Base-by-base conservation (phyloP, 2,329 filamentous ascomycete genomes). In the Alternaria sp. region DNA sequence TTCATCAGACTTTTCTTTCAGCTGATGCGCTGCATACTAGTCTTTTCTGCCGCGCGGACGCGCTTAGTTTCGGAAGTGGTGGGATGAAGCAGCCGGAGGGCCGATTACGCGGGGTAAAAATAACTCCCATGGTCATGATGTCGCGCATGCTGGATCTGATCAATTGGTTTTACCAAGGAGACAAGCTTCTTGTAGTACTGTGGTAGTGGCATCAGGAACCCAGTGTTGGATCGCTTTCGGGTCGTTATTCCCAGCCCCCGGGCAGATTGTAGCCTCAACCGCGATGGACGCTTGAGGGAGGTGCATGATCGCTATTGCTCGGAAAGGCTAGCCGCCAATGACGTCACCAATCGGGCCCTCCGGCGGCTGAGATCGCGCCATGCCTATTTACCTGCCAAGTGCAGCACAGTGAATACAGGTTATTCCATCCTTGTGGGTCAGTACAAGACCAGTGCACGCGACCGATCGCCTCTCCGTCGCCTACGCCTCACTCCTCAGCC, bases 401-500 rank as follows among this genome's bases (percentile, higher is more conserved):
- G 28, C 26, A 21, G 46, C 49, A 61, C 53, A 60, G 62, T 70
- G 66, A 74, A 71, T 74, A 71, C 71, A 62, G 65, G 71, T 73
- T 74, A 73, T 28, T 59, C 57, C 33, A 56, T 28, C 11, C 15
- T 20, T 60, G 58, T 55, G 53, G 50, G 44, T 59, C 25, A 63
- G 30, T 74, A 72, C 71, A 74, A 72, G 71, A 69, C 58, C 49
- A 33, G 65, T 58, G 49, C 61, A 59, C 63, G 61, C 63, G 46
- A 61, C 64, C 47, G 65, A 65, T 49, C 53, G 54, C 54, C 46
- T 64, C 60, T 63, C 57, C 56, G 63, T 60, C 20, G 54, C 64
- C 60, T 60, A 67, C 65, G 68, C 68, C 69, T 68, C 66, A 66
- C 44, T 55, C 49, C 51, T 60, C 71, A 70, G 71, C 67, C 71